A percentile compares a stretch with the other conserved stretches of the same genome.
Evolutionary conservation across 208 protist genomes (phyloP).

Genomic region (Leishmania amazonensis): DNA sequence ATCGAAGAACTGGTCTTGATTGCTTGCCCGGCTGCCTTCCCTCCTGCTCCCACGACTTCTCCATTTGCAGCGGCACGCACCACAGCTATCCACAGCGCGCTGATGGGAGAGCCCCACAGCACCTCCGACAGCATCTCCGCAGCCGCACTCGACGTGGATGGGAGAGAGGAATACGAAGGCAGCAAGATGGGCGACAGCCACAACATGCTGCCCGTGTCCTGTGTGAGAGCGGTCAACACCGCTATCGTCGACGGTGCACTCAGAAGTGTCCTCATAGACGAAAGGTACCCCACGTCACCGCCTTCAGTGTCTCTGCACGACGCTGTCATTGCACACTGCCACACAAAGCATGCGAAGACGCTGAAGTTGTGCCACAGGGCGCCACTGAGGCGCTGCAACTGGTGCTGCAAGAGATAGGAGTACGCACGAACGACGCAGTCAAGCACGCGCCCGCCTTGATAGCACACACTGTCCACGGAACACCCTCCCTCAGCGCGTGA

Average conservation of each 20-base stretch:
- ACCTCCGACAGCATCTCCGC: neutral
- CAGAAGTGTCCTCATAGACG: neutral
- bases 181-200: constrained; percentile 29
- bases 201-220: constrained; percentile 15
- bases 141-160: neutral
- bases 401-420: constrained; percentile 23
- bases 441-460: neutral
- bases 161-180: neutral
- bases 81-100: constrained; percentile 13
- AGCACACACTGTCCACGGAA: neutral
- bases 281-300: neutral
- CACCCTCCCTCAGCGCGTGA: neutral
- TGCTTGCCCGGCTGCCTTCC: neutral
- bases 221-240: constrained; percentile 10
- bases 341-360: neutral
- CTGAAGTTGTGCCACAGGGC: constrained; percentile 16
- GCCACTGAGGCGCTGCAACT: constrained; percentile 26
- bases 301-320: neutral
- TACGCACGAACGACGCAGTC: constrained; percentile 6
- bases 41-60: neutral
- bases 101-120: neutral
- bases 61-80: constrained; percentile 21
- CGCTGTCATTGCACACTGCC: constrained; percentile 2
- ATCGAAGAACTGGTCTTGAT: neutral
- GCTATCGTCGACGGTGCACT: neutral